phyloP scores from a whole-genome alignment of 2,329 filamentous ascomycete species.

The Corniculantispora saksenae region DNA sequence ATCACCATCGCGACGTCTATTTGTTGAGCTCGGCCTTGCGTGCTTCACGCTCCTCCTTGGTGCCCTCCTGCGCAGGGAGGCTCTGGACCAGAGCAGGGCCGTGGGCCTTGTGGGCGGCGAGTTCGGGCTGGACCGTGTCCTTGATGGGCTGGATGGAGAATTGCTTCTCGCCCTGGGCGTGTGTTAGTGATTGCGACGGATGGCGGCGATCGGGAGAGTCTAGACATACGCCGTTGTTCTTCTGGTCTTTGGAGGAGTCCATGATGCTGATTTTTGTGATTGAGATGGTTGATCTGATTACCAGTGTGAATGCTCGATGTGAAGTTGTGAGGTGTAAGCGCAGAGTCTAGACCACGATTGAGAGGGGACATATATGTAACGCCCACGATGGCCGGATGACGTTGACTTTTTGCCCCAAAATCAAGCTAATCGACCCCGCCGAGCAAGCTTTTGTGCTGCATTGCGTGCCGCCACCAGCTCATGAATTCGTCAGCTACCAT shows the following conservation, averaged over 20 bases:
- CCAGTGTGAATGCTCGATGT: background rate
- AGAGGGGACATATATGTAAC: background rate
- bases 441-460: slow-evolving; percentile 4
- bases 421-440: slow-evolving; percentile 10
- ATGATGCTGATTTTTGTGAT: slow-evolving; percentile 23
- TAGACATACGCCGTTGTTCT: slow-evolving; percentile 32
- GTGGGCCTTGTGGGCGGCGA: slow-evolving; percentile 54
- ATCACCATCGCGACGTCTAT: slow-evolving; percentile 29
- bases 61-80: slow-evolving; percentile 58
- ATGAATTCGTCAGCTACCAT: slow-evolving; percentile 8
- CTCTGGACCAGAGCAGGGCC: slow-evolving; percentile 58
- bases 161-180: slow-evolving; percentile 41
- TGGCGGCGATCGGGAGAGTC: slow-evolving; percentile 6
- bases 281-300: background rate
- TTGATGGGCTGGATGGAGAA: slow-evolving; percentile 49
- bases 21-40: slow-evolving; percentile 69
- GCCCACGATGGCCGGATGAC: slow-evolving; percentile 3
- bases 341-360: background rate
- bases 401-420: slow-evolving; percentile 14
- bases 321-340: background rate
- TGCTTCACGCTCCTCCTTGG: slow-evolving; percentile 67
- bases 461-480: background rate
- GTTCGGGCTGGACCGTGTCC: slow-evolving; percentile 46
- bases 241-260: slow-evolving; percentile 32
- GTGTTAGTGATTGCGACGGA: slow-evolving; percentile 20